Evolutionary conservation across 2,329 filamentous ascomycete genomes (phyloP).

Genomic region (Calonectria hawksworthii): DNA sequence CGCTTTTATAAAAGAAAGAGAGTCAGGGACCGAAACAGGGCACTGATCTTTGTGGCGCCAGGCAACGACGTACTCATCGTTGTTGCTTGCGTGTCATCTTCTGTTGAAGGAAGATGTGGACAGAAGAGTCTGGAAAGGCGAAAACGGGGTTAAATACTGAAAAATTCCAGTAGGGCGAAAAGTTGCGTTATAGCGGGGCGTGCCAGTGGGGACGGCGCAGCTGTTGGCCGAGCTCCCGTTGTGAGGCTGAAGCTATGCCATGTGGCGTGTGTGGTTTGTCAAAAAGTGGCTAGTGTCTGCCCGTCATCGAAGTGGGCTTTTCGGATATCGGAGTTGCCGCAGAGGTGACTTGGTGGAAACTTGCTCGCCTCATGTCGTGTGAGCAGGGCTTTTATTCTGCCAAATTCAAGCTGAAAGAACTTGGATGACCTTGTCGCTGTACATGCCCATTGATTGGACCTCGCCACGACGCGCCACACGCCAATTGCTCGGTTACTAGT

Average conservation of each 20-base stretch:
- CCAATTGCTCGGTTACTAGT: neutral
- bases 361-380: conserved; percentile 23
- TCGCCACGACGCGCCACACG: neutral
- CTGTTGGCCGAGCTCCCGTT: conserved; percentile 25
- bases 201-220: conserved; percentile 28
- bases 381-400: conserved; percentile 26
- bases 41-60: conserved; percentile 40
- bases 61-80: conserved; percentile 50
- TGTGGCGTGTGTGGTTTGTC: neutral
- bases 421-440: conserved; percentile 17
- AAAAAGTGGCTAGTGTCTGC: neutral
- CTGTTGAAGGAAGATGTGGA: conserved; percentile 38
- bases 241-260: conserved; percentile 10
- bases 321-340: conserved; percentile 11
- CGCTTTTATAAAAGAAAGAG: conserved; percentile 34
- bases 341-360: conserved; percentile 21
- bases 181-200: conserved; percentile 43
- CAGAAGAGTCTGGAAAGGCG: conserved; percentile 40
- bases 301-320: conserved; percentile 27
- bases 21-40: conserved; percentile 30
- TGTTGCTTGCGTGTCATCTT: conserved; percentile 54
- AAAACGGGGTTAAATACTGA: conserved; percentile 21
- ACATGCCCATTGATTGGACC: conserved; percentile 5
- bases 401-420: conserved; percentile 36
- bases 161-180: conserved; percentile 43